Percentiles rank a stretch among this genome's conserved stretches.
These are phyloP conservation scores for Fraxinus greggii DNA, from an alignment of 305 asterid genomes.

Conservation along the genomic window DNA sequence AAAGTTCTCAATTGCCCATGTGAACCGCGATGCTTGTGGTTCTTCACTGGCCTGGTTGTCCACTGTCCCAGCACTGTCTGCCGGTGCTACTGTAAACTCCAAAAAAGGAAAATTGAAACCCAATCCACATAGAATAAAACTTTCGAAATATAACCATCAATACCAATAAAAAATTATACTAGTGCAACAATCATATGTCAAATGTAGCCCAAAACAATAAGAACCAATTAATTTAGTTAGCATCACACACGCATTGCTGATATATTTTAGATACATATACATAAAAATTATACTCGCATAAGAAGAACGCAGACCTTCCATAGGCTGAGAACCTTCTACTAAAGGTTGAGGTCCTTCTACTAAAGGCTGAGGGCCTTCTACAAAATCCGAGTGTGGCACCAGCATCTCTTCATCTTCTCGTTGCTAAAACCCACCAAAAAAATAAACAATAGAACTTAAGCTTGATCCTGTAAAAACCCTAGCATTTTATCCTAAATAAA, in stretches of 20 bases:
- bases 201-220: constrained; percentile 7
- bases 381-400: constrained; percentile 75
- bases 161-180: not conserved
- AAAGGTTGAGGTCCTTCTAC: constrained; percentile 90
- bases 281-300: constrained; percentile 24
- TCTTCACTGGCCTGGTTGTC: constrained; percentile 78
- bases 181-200: constrained; percentile 1
- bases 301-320: constrained; percentile 27
- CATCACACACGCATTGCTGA: constrained; percentile 10
- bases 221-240: constrained; percentile 15
- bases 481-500: constrained; percentile 11
- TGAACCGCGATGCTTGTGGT: constrained; percentile 76
- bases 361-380: constrained; percentile 79
- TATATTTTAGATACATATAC: constrained; percentile 5
- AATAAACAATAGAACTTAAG: constrained; percentile 15
- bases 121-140: constrained; percentile 17
- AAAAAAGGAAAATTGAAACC: constrained; percentile 21
- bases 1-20: constrained; percentile 76
- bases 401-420: constrained; percentile 66
- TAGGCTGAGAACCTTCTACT: constrained; percentile 52
- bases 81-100: constrained; percentile 32
- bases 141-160: not conserved
- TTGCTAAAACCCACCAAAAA: constrained; percentile 41
- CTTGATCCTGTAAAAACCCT: constrained; percentile 38
- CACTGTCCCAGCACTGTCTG: constrained; percentile 51